A percentile compares a stretch with the other conserved stretches of the same genome.
Conservation (phyloP, 2,329 filamentous ascomycete species). For the Clonostachys byssicola region DNA sequence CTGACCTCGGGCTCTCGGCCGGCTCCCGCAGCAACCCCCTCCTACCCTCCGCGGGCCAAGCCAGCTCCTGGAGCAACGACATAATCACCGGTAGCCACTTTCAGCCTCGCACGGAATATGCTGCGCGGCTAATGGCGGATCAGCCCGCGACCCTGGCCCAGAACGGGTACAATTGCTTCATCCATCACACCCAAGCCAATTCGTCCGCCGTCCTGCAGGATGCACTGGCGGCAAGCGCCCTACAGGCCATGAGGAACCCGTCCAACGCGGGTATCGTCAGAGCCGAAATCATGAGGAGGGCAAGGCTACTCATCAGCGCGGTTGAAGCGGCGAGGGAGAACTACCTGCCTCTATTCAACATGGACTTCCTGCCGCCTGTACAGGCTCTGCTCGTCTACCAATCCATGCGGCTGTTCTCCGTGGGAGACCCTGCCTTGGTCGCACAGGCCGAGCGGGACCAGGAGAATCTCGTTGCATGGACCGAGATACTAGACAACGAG, state of each 20-base stretch:
- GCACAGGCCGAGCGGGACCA: conserved; percentile 1
- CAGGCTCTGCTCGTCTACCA: conserved; percentile 7
- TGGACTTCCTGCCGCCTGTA: conserved; percentile 4
- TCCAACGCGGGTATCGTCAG: neutral
- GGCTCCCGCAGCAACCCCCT: neutral
- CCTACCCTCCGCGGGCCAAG: neutral
- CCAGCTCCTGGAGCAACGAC: neutral
- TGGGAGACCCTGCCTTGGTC: conserved; percentile 10
- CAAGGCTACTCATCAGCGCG: neutral
- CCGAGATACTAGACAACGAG: neutral
- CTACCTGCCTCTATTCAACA: neutral
- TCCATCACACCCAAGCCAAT: neutral
- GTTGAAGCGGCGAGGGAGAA: neutral
- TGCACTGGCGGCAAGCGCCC: neutral
- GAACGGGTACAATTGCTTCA: neutral
- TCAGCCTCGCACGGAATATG: neutral
- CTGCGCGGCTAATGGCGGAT: neutral
- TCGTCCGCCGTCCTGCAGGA: neutral
- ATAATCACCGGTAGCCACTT: neutral
- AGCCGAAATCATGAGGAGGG: neutral
- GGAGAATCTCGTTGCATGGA: neutral
- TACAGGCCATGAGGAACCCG: neutral
- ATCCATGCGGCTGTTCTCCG: conserved; percentile 5
- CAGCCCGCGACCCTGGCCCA: neutral
- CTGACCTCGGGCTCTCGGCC: neutral